phyloP scores from a whole-genome alignment of 371 early-diverging fungal species.

The Lichtheimia corymbifera region DNA sequence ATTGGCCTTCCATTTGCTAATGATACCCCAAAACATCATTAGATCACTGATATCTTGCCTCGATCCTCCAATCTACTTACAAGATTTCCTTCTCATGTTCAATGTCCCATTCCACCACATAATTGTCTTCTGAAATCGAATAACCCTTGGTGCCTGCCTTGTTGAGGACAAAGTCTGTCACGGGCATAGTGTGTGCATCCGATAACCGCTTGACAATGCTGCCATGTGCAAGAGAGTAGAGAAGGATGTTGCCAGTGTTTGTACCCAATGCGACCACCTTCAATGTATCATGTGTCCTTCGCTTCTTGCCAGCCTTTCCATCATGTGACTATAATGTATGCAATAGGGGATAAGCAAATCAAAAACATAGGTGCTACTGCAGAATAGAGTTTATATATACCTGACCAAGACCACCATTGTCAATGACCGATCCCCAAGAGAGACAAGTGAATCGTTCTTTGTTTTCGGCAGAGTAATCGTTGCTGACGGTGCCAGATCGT shows the following conservation, averaged over 20 bases:
- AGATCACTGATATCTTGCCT: neutral
- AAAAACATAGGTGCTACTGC: neutral
- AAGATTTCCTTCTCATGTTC: conserved; percentile 54
- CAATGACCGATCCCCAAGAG: conserved; percentile 61
- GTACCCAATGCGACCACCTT: conserved; percentile 68
- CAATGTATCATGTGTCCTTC: conserved; percentile 32
- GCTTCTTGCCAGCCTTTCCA: conserved; percentile 54
- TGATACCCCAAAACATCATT: neutral
- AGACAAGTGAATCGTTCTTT: conserved; percentile 65
- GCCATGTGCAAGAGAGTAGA: conserved; percentile 71
- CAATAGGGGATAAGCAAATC: neutral
- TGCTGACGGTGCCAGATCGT: conserved; percentile 63
- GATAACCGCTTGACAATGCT: conserved; percentile 52
- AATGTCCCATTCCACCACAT: conserved; percentile 77
- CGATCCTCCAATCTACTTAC: conserved; percentile 23
- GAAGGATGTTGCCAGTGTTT: conserved; percentile 61
- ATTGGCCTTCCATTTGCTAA: conserved; percentile 65
- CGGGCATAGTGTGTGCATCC: conserved; percentile 60
- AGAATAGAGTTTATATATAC: conserved; percentile 23
- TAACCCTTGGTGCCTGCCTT: conserved; percentile 61
- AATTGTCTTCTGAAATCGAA: conserved; percentile 67
- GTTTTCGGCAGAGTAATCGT: conserved; percentile 59
- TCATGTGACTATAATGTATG: conserved; percentile 9
- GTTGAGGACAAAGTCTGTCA: conserved; percentile 70
- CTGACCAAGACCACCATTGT: conserved; percentile 41